Base-by-base conservation (phyloP, 2,329 filamentous ascomycete species). In the Cladosporium sp. region DNA sequence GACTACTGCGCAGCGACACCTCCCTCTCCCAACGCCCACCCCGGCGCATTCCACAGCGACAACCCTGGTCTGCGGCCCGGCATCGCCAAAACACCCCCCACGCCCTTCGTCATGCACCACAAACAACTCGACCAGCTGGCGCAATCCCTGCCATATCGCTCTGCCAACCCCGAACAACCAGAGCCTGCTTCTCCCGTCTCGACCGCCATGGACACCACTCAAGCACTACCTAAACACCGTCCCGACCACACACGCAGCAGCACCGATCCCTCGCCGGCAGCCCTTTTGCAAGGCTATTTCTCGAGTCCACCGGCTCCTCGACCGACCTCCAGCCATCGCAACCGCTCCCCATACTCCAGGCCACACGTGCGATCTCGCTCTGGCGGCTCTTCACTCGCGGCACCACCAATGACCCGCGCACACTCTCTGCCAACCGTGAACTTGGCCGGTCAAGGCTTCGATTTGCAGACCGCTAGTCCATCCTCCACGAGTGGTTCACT, bases 341-440 rank as follows among this genome's bases (percentile, higher is more conserved):
- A 78, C 65, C 73, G 75, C 28, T 78, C 77, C n/a, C 77, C 77
- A 36, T 80, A 79, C 65, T 72, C 75, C 30, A 72, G 77, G 58
- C 69, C 69, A 36, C 78, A 80, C 67, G 67, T 79, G 20, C 76
- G 78, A 59, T 78, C 76, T 5, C 72, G 75, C 20, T 79, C 76
- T 58, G 72, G 70, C 60, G 75, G 74, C 36, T 69, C 70, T 43
- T 66, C 72, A 5, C 57, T 67, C 6, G 69, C 63, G 50, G 76
- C 78, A 50, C 78, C 78, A 9, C 69, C 72, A 25, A 80, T 80
- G 77, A 75, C 73, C 43, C 69, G 78, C 59, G 77, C 78, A 37
- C 76, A 79, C 67, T 80, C 77, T 17, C 71, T 78, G 58, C 77
- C 78, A 1, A 74, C 75, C 22, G 73, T 75, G 36, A 63, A 67